These are phyloP conservation scores for Coniochaeta prunicola DNA, from an alignment of 2,329 filamentous ascomycete genomes.

Conservation along the genomic window DNA sequence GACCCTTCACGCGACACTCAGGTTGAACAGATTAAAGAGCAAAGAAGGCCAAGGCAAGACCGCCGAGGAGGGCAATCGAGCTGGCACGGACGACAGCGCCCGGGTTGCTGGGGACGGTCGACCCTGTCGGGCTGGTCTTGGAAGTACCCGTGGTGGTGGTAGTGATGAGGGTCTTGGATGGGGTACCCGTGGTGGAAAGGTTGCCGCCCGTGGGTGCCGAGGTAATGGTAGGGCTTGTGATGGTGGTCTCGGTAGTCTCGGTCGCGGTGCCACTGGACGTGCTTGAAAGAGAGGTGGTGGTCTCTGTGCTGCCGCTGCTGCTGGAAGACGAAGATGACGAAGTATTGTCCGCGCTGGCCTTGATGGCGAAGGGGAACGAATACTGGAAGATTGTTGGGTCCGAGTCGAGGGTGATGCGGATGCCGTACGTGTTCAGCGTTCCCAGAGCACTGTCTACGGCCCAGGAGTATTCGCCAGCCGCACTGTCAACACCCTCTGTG, in stretches of 20 bases:
- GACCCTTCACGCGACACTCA: neutral
- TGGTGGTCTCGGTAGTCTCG: conserved; percentile 19
- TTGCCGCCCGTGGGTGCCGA: conserved; percentile 10
- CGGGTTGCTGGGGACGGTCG: conserved; percentile 20
- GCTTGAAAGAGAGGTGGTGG: conserved; percentile 9
- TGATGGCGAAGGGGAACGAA: conserved; percentile 54
- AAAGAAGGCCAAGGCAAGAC: conserved; percentile 15
- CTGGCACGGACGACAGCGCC: conserved; percentile 32
- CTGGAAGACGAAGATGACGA: conserved; percentile 13
- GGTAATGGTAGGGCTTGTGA: conserved; percentile 13
- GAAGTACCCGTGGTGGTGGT: conserved; percentile 7
- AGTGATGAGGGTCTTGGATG: conserved; percentile 4
- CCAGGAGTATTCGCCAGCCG: conserved; percentile 41
- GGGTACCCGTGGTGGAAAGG: conserved; percentile 9
- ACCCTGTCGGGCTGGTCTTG: conserved; percentile 4
- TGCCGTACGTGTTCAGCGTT: conserved; percentile 44
- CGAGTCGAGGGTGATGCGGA: conserved; percentile 44
- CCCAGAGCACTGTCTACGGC: conserved; percentile 37
- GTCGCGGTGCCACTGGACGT: conserved; percentile 7
- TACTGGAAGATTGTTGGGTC: conserved; percentile 49
- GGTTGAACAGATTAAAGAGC: conserved; percentile 10
- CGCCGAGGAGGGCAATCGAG: conserved; percentile 15
- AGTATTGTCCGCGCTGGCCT: conserved; percentile 14
- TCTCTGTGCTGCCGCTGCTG: conserved; percentile 3
- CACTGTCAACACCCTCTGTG: conserved; percentile 40